A percentile compares a stretch with the other conserved stretches of the same genome.
Conservation (phyloP, 768 basidiomycete species). For the Lyophyllum shimeji region DNA sequence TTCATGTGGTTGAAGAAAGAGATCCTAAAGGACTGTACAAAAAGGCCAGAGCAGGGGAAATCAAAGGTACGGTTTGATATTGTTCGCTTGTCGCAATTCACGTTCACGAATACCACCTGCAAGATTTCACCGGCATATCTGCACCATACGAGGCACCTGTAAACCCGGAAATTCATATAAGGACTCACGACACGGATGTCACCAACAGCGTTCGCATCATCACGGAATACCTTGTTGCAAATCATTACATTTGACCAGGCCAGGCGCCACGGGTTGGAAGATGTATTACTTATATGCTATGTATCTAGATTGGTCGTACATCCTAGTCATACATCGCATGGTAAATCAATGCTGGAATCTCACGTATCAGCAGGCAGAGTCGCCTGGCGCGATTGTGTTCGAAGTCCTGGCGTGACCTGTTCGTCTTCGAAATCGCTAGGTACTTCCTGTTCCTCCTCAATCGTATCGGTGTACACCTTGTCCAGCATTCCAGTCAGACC, state of each 20-base stretch:
- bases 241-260: constrained; percentile 50
- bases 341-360: constrained; percentile 1
- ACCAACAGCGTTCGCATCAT: constrained; percentile 77
- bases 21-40: constrained; percentile 99
- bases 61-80: constrained; percentile 70
- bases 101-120: not conserved
- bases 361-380: constrained; percentile 2
- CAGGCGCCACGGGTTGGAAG: not conserved
- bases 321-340: constrained; percentile 8
- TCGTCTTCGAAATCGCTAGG: constrained; percentile 12
- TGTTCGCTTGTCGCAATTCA: not conserved
- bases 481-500: constrained; percentile 73
- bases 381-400: constrained; percentile 1
- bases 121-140: constrained; percentile 98
- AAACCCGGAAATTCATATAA: constrained; percentile 88
- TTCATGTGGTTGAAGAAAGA: constrained; percentile 82
- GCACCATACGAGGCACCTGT: constrained; percentile 93
- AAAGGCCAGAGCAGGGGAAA: constrained; percentile 93
- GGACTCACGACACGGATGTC: constrained; percentile 79
- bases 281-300: not conserved
- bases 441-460: constrained; percentile 65
- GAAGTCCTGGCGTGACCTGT: constrained; percentile 5
- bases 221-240: constrained; percentile 70
- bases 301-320: constrained; percentile 11
- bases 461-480: constrained; percentile 45